Conservation (phyloP, 2,329 filamentous ascomycete genomes). For the Colletotrichum horii region DNA sequence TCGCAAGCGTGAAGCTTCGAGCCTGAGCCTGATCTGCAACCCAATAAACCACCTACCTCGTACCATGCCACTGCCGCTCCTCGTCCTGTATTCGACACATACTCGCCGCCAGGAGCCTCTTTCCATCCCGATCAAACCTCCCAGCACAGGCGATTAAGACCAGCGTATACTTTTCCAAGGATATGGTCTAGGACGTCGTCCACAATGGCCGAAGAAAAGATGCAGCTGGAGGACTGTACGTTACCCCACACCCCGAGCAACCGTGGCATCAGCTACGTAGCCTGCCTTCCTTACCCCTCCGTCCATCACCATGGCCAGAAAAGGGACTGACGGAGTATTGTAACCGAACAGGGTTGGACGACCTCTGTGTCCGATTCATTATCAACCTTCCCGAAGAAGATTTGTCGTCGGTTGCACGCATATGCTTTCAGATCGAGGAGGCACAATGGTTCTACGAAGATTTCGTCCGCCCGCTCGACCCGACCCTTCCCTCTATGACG, state of each 20-base stretch:
- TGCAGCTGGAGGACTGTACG: constrained; percentile 89
- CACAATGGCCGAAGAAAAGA: constrained; percentile 78
- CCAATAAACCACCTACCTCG: not conserved
- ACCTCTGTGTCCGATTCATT: constrained; percentile 96
- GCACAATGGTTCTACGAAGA: constrained; percentile 99
- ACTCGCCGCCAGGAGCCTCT: constrained; percentile 7
- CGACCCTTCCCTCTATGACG: constrained; percentile 82
- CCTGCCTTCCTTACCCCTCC: constrained; percentile 14
- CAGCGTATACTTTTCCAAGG: not conserved
- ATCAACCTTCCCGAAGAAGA: constrained; percentile 95
- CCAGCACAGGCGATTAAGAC: constrained; percentile 3
- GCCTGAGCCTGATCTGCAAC: constrained; percentile 13
- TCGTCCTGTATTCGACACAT: constrained; percentile 3
- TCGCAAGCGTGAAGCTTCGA: constrained; percentile 17
- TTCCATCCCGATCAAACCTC: not conserved
- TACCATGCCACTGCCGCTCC: constrained; percentile 13
- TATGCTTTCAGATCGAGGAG: constrained; percentile 99
- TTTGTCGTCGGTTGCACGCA: constrained; percentile 85
- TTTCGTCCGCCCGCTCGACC: constrained; percentile 91
- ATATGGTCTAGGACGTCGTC: constrained; percentile 33
- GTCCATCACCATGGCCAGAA: not conserved
- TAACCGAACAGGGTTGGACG: constrained; percentile 80
- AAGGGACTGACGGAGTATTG: constrained; percentile 14
- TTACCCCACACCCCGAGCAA: constrained; percentile 21
- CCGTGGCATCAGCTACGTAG: not conserved